phyloP scores from a whole-genome alignment of 2,329 filamentous ascomycete species.

The Blastomyces emzantsi region DNA sequence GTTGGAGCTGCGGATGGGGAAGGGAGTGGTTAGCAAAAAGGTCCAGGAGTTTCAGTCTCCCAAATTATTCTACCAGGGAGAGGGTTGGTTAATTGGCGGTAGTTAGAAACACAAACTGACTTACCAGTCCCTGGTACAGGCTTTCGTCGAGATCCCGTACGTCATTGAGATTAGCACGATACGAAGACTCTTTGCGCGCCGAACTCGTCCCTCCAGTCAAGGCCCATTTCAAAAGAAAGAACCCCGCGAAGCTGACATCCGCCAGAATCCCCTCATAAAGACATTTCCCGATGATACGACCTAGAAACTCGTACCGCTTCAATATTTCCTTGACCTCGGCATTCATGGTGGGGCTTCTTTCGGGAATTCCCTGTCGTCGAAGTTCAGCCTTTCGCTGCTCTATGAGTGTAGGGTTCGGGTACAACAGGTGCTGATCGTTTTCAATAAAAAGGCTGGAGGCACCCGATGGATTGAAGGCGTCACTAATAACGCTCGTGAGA shows the following conservation, averaged over 20 bases:
- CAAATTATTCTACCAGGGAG: neutral
- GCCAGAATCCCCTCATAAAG: constrained; percentile 94
- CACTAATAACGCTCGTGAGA: constrained; percentile 73
- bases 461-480: constrained; percentile 62
- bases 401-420: constrained; percentile 71
- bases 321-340: constrained; percentile 53
- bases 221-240: constrained; percentile 95
- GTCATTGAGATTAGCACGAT: constrained; percentile 91
- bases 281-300: constrained; percentile 89
- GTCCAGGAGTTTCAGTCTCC: too few species aligned
- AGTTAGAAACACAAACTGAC: constrained; percentile 17
- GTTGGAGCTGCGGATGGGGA: constrained; percentile 37
- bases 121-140: constrained; percentile 74
- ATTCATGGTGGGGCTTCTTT: constrained; percentile 50
- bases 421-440: constrained; percentile 78
- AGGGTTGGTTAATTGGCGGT: neutral
- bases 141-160: constrained; percentile 83
- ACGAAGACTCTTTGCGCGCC: constrained; percentile 58
- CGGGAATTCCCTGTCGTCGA: constrained; percentile 42
- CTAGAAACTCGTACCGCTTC: constrained; percentile 78
- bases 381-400: constrained; percentile 59
- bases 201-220: constrained; percentile 57
- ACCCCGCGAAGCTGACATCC: constrained; percentile 85
- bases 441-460: constrained; percentile 62
- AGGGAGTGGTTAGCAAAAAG: neutral